phyloP scores from a whole-genome alignment of 495 filamentous ascomycete genomes.

The Neurospora cerealis region DNA sequence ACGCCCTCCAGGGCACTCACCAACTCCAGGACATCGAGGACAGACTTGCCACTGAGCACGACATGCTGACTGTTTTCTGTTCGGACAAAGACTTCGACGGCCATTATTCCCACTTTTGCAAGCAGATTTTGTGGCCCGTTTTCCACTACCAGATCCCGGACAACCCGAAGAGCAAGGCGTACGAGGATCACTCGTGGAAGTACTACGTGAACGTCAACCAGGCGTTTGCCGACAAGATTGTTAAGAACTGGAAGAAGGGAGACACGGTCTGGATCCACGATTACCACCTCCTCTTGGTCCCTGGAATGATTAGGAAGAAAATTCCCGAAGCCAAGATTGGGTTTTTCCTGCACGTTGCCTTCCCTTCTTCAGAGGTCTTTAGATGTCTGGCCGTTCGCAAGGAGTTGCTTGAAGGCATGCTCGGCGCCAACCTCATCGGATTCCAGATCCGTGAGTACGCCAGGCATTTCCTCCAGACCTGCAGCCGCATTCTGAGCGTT shows the following conservation, averaged over 20 bases:
- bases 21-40: constrained; percentile 72
- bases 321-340: constrained; percentile 87
- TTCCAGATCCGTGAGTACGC: constrained; percentile 92
- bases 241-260: constrained; percentile 81
- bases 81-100: constrained; percentile 84
- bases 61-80: constrained; percentile 71
- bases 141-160: constrained; percentile 96
- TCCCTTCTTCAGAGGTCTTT: constrained; percentile 92
- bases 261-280: constrained; percentile 93
- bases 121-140: constrained; percentile 80
- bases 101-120: constrained; percentile 89
- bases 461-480: constrained; percentile 87
- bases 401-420: constrained; percentile 77
- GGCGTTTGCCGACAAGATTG: constrained; percentile 79
- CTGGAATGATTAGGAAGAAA: constrained; percentile 75
- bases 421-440: constrained; percentile 81
- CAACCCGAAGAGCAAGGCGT: constrained; percentile 94
- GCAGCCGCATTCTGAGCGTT: constrained; percentile 74
- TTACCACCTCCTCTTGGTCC: constrained; percentile 89
- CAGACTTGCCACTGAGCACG: constrained; percentile 63
- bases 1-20: constrained; percentile 56
- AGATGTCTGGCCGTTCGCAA: constrained; percentile 77
- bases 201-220: constrained; percentile 87
- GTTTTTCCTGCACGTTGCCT: constrained; percentile 89
- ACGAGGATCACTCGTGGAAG: constrained; percentile 90